Evolutionary conservation across 164 flowering plant species (phyloP), one percentile per base, ranked within the genome.

Genomic region (Stephania japonica): DNA sequence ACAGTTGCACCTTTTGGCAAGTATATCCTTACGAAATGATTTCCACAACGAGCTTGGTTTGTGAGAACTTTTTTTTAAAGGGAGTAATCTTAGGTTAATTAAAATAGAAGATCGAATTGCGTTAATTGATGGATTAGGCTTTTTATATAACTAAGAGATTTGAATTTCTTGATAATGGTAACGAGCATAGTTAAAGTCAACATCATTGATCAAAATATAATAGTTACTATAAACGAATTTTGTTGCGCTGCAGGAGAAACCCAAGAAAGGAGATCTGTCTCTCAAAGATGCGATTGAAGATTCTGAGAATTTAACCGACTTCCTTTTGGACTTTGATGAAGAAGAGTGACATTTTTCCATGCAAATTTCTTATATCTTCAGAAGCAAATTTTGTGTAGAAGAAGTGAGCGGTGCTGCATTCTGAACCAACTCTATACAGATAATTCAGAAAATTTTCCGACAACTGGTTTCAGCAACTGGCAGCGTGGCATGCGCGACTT

Each of bases 251-350:
- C 86, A 94, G 97, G 87, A 73, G 2, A 92, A 90, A 72, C 84
- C 91, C 2, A 84, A 86, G 78, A 91, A 89, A 74, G 77, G 86
- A 23, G 84, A 72, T 67, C 53, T 87, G 85, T 71, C 86, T 67
- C 74, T 94, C 68, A 91, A 90, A 32, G 97, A 91, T 26, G 98
- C 97, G 12, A 67, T 91, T 23, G 97, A 86, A 43, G 98, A 91
- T 70, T 89, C 98, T 5, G 95, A 91, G 79, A 92, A 94, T 83
- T 78, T 94, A 64, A 94, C 97, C 21, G 97, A 92, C 83, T 92
- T 94, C 78, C 87, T 94, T 44, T 12, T 94, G 87, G 99, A 94
- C 77, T 94, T 94, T n/a, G 92, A 89, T 27, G 91, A 90, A 75
- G 90, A 92, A 0, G 87, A 88, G 59, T 83, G 74, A 68, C n/a